Evolutionary conservation across 768 basidiomycete genomes (phyloP).

Genomic region (Galerina sulciceps): DNA sequence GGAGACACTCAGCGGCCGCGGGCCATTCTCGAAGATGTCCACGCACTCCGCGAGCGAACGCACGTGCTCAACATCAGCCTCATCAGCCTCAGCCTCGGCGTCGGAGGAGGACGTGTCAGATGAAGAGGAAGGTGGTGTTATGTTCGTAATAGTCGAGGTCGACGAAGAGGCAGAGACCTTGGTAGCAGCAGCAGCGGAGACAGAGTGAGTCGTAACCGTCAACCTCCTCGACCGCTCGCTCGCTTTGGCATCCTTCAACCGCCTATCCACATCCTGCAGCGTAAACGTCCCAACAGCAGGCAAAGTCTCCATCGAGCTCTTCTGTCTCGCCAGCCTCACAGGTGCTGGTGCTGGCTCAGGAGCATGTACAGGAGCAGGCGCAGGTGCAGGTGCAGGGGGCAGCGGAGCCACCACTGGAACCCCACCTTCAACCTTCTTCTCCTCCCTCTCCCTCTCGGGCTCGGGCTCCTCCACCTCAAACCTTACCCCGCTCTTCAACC

Average conservation of each 20-base stretch:
- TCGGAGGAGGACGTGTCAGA: conserved; percentile 20
- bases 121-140: conserved; percentile 18
- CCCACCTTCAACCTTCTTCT: neutral
- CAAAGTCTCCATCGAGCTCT: conserved; percentile 11
- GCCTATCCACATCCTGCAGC: conserved; percentile 59
- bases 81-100: neutral
- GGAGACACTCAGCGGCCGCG: conserved; percentile 59
- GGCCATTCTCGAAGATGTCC: conserved; percentile 77
- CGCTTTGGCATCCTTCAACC: conserved; percentile 36
- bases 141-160: neutral
- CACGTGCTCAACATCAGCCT: conserved; percentile 9
- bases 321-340: neutral
- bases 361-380: neutral
- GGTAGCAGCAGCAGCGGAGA: neutral
- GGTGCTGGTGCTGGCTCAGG: neutral
- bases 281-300: conserved; percentile 44
- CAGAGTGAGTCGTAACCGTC: conserved; percentile 19
- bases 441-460: conserved; percentile 28
- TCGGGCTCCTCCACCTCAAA: conserved; percentile 30
- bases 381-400: neutral
- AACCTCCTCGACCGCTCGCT: conserved; percentile 31
- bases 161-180: conserved; percentile 9
- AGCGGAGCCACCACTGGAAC: neutral
- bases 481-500: conserved; percentile 28
- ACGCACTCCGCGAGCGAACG: conserved; percentile 80